Percentiles rank a stretch among this genome's conserved stretches.
Conservation (phyloP, 495 filamentous ascomycete genomes). For the Oidiodendron maius region DNA sequence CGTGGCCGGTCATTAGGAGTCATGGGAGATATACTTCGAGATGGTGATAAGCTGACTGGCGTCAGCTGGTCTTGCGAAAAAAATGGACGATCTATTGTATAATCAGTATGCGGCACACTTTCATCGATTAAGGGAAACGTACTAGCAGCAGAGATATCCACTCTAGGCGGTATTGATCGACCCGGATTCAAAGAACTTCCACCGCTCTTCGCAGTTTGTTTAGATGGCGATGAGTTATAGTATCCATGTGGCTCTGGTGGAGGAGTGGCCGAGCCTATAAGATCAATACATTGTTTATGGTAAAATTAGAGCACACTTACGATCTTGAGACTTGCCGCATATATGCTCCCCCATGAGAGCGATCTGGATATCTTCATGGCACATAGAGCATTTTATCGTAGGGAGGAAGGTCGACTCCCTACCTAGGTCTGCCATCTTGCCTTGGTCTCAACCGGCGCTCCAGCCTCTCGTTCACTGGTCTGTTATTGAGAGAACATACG, state of each 20-base stretch:
- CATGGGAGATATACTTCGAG: slow-evolving; percentile 34
- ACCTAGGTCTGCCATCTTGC: slow-evolving; percentile 39
- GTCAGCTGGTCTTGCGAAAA: slow-evolving; percentile 51
- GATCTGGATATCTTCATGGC: slow-evolving; percentile 80
- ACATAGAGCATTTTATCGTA: slow-evolving; percentile 92
- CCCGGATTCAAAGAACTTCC: slow-evolving; percentile 23
- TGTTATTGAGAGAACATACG: slow-evolving; percentile 14
- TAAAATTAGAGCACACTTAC: slow-evolving; percentile 5
- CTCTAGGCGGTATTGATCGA: slow-evolving; percentile 35
- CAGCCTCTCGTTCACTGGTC: slow-evolving; percentile 3
- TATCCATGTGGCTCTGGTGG: slow-evolving; percentile 28
- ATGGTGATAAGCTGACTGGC: slow-evolving; percentile 52
- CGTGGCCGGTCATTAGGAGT: slow-evolving; percentile 49
- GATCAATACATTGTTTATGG: slow-evolving; percentile 4
- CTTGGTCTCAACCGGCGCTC: slow-evolving; percentile 10
- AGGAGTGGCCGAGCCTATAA: slow-evolving; percentile 27
- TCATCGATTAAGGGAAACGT: slow-evolving; percentile 23
- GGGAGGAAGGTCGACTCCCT: slow-evolving; percentile 71
- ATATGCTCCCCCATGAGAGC: slow-evolving; percentile 88
- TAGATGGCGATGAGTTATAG: slow-evolving; percentile 17
- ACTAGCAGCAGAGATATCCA: slow-evolving; percentile 55
- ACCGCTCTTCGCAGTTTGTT: slow-evolving; percentile 16
- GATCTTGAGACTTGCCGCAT: slow-evolving; percentile 40
- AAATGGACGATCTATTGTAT: slow-evolving; percentile 54
- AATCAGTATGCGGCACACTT: background rate